These are phyloP conservation scores for Akanthomyces lecanii DNA, from an alignment of 2,329 filamentous ascomycete species.

Conservation along the genomic window DNA sequence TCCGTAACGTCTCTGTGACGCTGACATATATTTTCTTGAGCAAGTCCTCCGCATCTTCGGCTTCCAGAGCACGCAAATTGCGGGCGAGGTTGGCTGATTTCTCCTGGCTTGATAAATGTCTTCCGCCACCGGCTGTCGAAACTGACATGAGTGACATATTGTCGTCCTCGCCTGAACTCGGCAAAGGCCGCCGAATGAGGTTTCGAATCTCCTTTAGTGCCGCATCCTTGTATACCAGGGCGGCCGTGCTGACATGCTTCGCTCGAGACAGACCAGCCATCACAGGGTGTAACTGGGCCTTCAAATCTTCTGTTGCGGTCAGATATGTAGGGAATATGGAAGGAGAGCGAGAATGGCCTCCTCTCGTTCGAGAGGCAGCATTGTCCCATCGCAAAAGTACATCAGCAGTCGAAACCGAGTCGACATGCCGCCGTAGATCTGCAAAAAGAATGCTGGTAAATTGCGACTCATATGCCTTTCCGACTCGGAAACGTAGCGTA, in stretches of 20 bases:
- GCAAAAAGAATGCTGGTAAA: conserved; percentile 74
- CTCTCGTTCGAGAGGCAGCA: conserved; percentile 68
- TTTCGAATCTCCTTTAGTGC: conserved; percentile 82
- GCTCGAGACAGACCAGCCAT: conserved; percentile 78
- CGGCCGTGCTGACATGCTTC: conserved; percentile 73
- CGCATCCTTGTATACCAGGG: conserved; percentile 78
- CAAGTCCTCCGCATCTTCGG: conserved; percentile 79
- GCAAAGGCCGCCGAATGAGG: conserved; percentile 78
- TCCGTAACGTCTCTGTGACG: conserved; percentile 79
- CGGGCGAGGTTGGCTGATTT: conserved; percentile 84
- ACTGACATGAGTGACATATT: conserved; percentile 83
- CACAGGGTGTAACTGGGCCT: conserved; percentile 64
- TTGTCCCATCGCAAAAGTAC: conserved; percentile 83
- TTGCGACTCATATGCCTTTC: conserved; percentile 77
- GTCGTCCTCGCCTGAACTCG: conserved; percentile 92
- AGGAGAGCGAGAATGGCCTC: conserved; percentile 63
- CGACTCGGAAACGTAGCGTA: conserved; percentile 73
- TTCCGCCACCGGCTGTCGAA: conserved; percentile 68
- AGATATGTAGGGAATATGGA: conserved; percentile 77
- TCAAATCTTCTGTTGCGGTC: conserved; percentile 64
- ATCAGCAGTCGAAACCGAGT: conserved; percentile 63
- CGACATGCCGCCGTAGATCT: conserved; percentile 77
- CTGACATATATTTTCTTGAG: conserved; percentile 79
- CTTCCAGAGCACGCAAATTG: conserved; percentile 78
- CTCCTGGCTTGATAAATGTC: conserved; percentile 72